Conservation (phyloP, 805 yeast genomes). For the Ogataea kodamae region DNA sequence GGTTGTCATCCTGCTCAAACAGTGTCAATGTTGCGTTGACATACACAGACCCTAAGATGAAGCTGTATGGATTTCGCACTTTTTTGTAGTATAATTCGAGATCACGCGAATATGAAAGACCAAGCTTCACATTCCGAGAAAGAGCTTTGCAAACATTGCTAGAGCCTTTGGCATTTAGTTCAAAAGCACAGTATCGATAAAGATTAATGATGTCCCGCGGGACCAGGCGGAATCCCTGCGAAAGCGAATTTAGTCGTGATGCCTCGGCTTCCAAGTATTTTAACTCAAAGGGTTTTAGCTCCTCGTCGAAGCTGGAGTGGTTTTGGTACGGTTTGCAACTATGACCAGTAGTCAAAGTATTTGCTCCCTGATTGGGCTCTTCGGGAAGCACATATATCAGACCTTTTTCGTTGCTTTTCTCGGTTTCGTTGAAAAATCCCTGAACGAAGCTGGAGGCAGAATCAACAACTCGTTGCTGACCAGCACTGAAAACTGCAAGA, state of each 20-base stretch:
- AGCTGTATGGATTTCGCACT: conserved; percentile 55
- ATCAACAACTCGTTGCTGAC: conserved; percentile 51
- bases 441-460: conserved; percentile 54
- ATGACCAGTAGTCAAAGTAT: conserved; percentile 54
- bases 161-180: conserved; percentile 63
- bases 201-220: conserved; percentile 48
- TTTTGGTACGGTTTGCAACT: conserved; percentile 40
- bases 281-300: conserved; percentile 11
- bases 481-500: conserved; percentile 53
- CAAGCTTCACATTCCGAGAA: conserved; percentile 64
- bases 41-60: conserved; percentile 59
- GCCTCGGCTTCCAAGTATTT: conserved; percentile 52
- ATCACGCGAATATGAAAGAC: conserved; percentile 58
- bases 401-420: conserved; percentile 33
- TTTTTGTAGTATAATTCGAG: conserved; percentile 55
- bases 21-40: conserved; percentile 41
- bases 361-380: conserved; percentile 46
- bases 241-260: conserved; percentile 49
- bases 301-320: conserved; percentile 20
- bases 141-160: conserved; percentile 67
- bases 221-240: conserved; percentile 53
- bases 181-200: conserved; percentile 70
- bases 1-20: conserved; percentile 23
- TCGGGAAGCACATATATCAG: conserved; percentile 45
- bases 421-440: conserved; percentile 49